Conservation (phyloP, 352 stramenopile species). For the Phytophthora sansomeana region DNA sequence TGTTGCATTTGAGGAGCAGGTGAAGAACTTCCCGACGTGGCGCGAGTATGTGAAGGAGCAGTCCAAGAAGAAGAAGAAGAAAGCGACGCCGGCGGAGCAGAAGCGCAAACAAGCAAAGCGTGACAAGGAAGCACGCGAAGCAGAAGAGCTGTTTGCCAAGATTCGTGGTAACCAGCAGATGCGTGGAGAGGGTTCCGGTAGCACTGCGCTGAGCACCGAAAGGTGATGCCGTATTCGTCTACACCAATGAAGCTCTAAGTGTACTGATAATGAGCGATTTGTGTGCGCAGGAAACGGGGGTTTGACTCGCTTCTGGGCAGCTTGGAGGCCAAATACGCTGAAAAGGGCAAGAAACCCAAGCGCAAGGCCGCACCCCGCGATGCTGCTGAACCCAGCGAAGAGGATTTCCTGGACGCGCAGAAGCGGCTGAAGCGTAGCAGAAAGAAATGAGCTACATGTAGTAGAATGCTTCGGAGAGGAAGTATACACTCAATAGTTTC, state of each 20-base stretch:
- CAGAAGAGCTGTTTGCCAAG: slow-evolving; percentile 65
- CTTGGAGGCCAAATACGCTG: slow-evolving; percentile 71
- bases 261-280: slow-evolving; percentile 11
- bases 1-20: slow-evolving; percentile 14
- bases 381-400: slow-evolving; percentile 56
- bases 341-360: slow-evolving; percentile 58
- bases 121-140: slow-evolving; percentile 67
- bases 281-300: slow-evolving; percentile 50
- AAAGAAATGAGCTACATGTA: slow-evolving; percentile 43
- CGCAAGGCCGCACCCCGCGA: slow-evolving; percentile 23
- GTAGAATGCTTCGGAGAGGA: not conserved
- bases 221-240: slow-evolving; percentile 30
- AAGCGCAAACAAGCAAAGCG: slow-evolving; percentile 62
- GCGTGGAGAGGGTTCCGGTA: slow-evolving; percentile 38
- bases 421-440: slow-evolving; percentile 54
- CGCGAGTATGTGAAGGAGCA: slow-evolving; percentile 53
- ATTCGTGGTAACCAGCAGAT: slow-evolving; percentile 66
- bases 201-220: slow-evolving; percentile 49
- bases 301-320: slow-evolving; percentile 68
- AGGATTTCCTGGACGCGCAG: slow-evolving; percentile 70
- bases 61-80: slow-evolving; percentile 49
- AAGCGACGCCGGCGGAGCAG: slow-evolving; percentile 37
- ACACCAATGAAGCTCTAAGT: not conserved
- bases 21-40: slow-evolving; percentile 55
- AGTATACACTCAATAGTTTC: slow-evolving; percentile 20